phyloP scores from a whole-genome alignment of 2,329 filamentous ascomycete genomes.

The Pleochaeta shiraiana region DNA sequence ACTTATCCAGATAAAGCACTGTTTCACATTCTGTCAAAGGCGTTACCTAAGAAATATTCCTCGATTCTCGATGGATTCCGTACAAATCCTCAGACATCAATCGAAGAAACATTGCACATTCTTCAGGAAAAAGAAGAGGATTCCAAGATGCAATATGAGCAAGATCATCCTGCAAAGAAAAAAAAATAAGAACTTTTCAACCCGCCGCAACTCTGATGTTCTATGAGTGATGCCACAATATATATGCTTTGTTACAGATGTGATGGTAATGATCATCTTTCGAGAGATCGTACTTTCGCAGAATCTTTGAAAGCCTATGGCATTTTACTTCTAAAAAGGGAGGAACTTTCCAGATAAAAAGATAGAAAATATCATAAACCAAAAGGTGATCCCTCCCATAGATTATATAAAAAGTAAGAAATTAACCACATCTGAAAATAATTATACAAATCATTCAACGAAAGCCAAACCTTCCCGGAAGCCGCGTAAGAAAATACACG shows the following conservation, averaged over 20 bases:
- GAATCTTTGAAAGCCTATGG: not conserved
- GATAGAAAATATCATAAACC: not conserved
- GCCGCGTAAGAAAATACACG: not conserved
- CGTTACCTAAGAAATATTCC: not conserved
- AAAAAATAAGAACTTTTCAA: not conserved
- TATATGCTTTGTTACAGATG: too few relatives aligned
- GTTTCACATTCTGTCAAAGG: not conserved
- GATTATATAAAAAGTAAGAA: too few relatives aligned
- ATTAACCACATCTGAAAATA: too few relatives aligned
- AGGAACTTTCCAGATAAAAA: not conserved
- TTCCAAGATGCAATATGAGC: too few relatives aligned
- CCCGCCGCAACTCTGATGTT: not conserved
- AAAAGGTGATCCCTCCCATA: too few relatives aligned
- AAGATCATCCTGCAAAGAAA: not conserved
- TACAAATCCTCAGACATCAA: not conserved
- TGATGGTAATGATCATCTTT: too few relatives aligned
- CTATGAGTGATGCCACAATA: not conserved
- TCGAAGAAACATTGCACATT: not conserved
- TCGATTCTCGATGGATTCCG: not conserved
- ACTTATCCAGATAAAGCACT: not conserved
- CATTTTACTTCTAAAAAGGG: not conserved
- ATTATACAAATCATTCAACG: not conserved
- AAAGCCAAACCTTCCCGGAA: not conserved
- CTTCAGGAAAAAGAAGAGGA: not conserved
- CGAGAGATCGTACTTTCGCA: not conserved